Base-by-base conservation (phyloP, 352 stramenopile genomes). In the Plasmopara halstedii region DNA sequence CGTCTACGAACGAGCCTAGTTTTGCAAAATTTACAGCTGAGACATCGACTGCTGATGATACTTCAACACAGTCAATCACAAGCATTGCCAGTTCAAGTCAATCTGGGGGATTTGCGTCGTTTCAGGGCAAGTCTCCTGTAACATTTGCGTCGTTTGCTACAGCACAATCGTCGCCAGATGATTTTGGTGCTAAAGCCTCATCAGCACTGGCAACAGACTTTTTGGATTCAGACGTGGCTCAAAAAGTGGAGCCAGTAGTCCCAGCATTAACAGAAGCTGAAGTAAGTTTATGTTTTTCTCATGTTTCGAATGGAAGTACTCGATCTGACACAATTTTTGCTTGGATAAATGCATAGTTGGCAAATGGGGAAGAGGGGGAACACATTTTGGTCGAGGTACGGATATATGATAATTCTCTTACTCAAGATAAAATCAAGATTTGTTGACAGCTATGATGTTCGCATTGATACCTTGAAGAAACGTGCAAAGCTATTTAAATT, bases 401-500 rank as follows among this genome's bases (percentile, higher is more conserved):
- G 13, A 15, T 8, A 18, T 17, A 35, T 18, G 31, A 17, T 6
- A 11, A 10, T 11, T 4, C 3, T 6, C 25, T n/a, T n/a, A n/a
- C n/a, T n/a, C n/a, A n/a, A n/a, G n/a, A n/a, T n/a, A n/a, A n/a
- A n/a, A n/a, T n/a, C n/a, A n/a, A n/a, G n/a, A n/a, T n/a, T n/a
- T n/a, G n/a, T n/a, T n/a, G n/a, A n/a, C n/a, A n/a, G n/a, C n/a
- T n/a, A n/a, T n/a, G n/a, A n/a, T n/a, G n/a, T n/a, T n/a, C n/a
- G n/a, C n/a, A n/a, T 20, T 19, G 43, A 13, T 17, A 5, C 7
- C 25, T 29, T 50, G 31, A 19, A 88, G 73, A 82, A 85, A 82
- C 79, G 79, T 11, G 61, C 70, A 31, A 90, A 90, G 62, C 61
- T 90, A 20, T 90, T 82, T 47, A 88, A 88, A 45, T 60, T 90